Evolutionary conservation across 192 early-diverging fungal genomes (phyloP), one percentile per base, ranked within the genome.

Genomic region (Backusella luteola): DNA sequence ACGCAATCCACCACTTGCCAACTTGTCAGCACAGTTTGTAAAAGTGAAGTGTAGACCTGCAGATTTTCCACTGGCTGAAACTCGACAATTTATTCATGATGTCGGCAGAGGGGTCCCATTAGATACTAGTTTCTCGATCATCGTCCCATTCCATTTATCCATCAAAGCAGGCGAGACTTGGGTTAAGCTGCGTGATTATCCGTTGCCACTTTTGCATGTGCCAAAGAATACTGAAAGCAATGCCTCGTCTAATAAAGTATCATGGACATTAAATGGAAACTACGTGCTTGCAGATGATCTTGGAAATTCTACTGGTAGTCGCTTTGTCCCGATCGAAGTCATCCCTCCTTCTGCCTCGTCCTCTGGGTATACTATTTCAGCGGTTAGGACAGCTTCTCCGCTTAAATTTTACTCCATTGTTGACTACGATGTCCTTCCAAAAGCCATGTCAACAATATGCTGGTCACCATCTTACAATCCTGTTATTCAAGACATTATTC

Each of bases 271-370:
- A 1, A 21, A 70, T 19, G 84, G 81, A 3, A 38, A 80, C 53
- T 79, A 80, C 67, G 81, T 83, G 0, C 73, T 85, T 74, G 84
- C 69, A 1, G 79, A 83, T 44, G 81, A 85, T 15, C 73, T 83
- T 59, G 75, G 79, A n/a, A 69, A 44, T 1, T n/a, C 42, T 0
- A 73, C 73, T 19, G 76, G 79, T 8, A 68, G 74, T 46, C 56
- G 79, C 29, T 23, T 69, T 17, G 21, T 74, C 1, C 46, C 38
- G 3, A 63, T 77, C 1, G 21, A 41, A 14, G 39, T 78, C 76
- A 21, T 83, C 7, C 72, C 76, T 8, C 14, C 29, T 7, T 41
- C 14, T 3, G 6, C 6, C 12, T 46, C 34, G 6, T 52, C 52
- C n/a, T 52, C 44, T 38, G 49, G 41, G 15, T 80, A 83, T 36